phyloP scores from a whole-genome alignment of 345 rosid species.

The Melastoma malabathricum region DNA sequence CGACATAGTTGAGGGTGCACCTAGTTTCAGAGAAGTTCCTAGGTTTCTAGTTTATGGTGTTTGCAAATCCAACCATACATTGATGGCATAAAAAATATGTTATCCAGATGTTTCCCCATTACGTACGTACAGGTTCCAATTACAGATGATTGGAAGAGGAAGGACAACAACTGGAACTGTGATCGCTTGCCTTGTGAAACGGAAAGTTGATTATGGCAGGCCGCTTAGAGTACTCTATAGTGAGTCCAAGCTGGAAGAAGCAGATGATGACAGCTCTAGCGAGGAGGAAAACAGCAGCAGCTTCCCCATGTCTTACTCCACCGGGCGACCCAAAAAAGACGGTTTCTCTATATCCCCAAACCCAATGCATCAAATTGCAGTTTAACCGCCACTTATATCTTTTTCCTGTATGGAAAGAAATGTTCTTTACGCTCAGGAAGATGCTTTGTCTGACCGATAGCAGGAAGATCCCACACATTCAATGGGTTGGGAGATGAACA shows the following conservation, averaged over 20 bases:
- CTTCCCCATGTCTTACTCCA: slow-evolving; percentile 18
- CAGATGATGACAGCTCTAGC: slow-evolving; percentile 71
- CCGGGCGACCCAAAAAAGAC: too few species aligned
- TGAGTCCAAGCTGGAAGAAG: slow-evolving; percentile 48
- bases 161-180: slow-evolving; percentile 99
- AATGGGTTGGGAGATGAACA: too few species aligned
- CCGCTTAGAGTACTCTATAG: slow-evolving; percentile 59
- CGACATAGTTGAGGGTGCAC: slow-evolving; percentile 98
- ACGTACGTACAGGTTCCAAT: slow-evolving; percentile 92
- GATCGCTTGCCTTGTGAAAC: slow-evolving; percentile 92
- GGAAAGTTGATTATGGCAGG: slow-evolving; percentile 72
- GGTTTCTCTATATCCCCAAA: too few species aligned
- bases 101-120: slow-evolving; percentile 61
- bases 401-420: too few species aligned
- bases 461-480: too few species aligned
- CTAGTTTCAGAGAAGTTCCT: slow-evolving; percentile 92
- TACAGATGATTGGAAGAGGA: slow-evolving; percentile 99
- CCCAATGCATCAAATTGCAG: too few species aligned
- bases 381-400: too few species aligned
- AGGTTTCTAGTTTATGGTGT: slow-evolving; percentile 98
- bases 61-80: slow-evolving; percentile 93
- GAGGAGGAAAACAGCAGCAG: slow-evolving; percentile 72
- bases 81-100: slow-evolving; percentile 87
- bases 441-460: too few species aligned
- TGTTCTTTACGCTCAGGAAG: too few species aligned